phyloP scores from a whole-genome alignment of 2,329 filamentous ascomycete genomes.

The Colletotrichum acutatum region DNA sequence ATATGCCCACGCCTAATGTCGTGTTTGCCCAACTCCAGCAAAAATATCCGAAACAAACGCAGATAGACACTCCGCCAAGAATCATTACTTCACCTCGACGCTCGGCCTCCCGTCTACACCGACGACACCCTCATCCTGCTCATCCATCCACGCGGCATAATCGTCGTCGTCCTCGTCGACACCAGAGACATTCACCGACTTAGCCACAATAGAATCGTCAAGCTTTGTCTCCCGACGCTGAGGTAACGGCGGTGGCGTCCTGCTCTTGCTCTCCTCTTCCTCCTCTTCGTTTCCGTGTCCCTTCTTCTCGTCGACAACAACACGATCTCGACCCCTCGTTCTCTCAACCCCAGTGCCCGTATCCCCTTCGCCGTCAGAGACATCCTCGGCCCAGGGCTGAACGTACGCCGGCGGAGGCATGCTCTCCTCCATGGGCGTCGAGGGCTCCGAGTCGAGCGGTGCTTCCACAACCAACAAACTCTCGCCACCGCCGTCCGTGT shows the following conservation, averaged over 20 bases:
- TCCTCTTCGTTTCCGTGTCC: slow-evolving; percentile 10
- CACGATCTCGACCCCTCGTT: background rate
- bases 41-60: background rate
- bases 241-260: slow-evolving; percentile 23
- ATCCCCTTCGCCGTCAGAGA: slow-evolving; percentile 6
- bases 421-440: slow-evolving; percentile 57
- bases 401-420: slow-evolving; percentile 15
- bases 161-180: slow-evolving; percentile 45
- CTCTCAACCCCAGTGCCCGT: background rate
- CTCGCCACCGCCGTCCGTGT: slow-evolving; percentile 46
- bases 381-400: slow-evolving; percentile 29
- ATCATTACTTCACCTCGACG: slow-evolving; percentile 1
- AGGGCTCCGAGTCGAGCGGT: slow-evolving; percentile 70
- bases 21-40: background rate
- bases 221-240: slow-evolving; percentile 13
- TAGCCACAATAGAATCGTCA: slow-evolving; percentile 33
- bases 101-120: background rate
- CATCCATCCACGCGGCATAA: slow-evolving; percentile 50
- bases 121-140: slow-evolving; percentile 30
- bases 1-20: background rate
- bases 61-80: background rate
- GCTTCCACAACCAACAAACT: slow-evolving; percentile 74
- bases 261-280: background rate
- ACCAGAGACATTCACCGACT: slow-evolving; percentile 33
- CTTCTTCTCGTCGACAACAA: background rate